Evolutionary conservation across 768 basidiomycete species (phyloP).

Genomic region (Lactarius hengduanensis): DNA sequence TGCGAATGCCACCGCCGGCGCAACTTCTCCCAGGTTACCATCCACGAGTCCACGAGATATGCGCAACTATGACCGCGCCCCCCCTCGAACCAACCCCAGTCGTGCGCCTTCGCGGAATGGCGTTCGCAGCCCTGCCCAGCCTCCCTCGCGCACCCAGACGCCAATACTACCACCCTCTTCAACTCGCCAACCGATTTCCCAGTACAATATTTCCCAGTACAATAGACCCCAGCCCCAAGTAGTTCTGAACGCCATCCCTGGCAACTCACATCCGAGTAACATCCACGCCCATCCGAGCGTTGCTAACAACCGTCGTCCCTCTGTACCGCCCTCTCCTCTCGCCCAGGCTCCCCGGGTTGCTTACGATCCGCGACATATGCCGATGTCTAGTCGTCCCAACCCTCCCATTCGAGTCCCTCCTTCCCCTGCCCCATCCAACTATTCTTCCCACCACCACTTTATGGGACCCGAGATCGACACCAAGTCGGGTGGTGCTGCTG

Average conservation of each 20-base stretch:
- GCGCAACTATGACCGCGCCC: neutral
- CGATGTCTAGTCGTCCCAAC: neutral
- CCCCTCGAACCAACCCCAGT: neutral
- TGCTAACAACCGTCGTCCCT: slow-evolving; percentile 15
- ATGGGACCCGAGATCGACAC: slow-evolving; percentile 53
- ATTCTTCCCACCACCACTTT: slow-evolving; percentile 6
- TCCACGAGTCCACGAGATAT: neutral
- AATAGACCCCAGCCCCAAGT: neutral
- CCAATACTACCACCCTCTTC: neutral
- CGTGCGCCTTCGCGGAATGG: slow-evolving; percentile 7
- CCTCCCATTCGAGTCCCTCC: slow-evolving; percentile 9
- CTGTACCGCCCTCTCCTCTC: slow-evolving; percentile 15
- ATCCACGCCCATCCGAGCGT: slow-evolving; percentile 31
- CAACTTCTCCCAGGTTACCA: neutral
- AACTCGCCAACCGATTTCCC: neutral
- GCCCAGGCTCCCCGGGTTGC: neutral
- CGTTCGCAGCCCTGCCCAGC: slow-evolving; percentile 9
- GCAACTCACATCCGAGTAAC: slow-evolving; percentile 11
- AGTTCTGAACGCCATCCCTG: neutral
- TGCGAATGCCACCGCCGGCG: neutral
- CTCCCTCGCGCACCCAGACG: slow-evolving; percentile 10
- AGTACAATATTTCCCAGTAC: neutral
- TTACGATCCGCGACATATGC: slow-evolving; percentile 14
- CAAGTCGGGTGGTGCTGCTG: slow-evolving; percentile 71
- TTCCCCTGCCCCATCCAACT: slow-evolving; percentile 20